Evolutionary conservation across 2,329 filamentous ascomycete species (phyloP).

Genomic region (Diatrype stigma): DNA sequence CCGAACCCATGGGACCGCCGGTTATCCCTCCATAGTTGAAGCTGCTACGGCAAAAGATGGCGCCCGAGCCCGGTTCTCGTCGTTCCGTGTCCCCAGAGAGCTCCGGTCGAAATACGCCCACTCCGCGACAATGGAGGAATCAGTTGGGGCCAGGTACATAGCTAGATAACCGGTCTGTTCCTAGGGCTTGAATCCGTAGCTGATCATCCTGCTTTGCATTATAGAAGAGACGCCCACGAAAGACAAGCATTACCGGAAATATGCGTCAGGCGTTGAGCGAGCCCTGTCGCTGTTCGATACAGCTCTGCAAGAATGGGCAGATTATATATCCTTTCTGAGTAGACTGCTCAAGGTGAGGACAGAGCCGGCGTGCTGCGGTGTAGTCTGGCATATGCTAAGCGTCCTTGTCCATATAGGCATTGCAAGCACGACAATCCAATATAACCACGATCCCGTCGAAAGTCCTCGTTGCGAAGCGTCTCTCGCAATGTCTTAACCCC

Average conservation of each 20-base stretch:
- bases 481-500: conserved; percentile 93
- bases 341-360: conserved; percentile 74
- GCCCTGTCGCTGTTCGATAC: conserved; percentile 88
- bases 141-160: conserved; percentile 70
- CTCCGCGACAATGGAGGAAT: conserved; percentile 71
- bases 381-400: conserved; percentile 21
- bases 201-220: not conserved
- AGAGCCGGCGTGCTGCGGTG: not conserved
- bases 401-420: conserved; percentile 52
- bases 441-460: conserved; percentile 76
- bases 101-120: conserved; percentile 76
- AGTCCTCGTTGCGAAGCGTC: conserved; percentile 76
- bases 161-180: conserved; percentile 5
- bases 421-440: conserved; percentile 78
- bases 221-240: conserved; percentile 53
- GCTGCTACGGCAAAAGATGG: conserved; percentile 48
- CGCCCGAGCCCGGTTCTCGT: conserved; percentile 56
- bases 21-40: conserved; percentile 20
- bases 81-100: conserved; percentile 71
- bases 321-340: conserved; percentile 96
- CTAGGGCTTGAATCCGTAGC: not conserved
- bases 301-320: conserved; percentile 94
- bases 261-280: conserved; percentile 83
- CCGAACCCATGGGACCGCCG: conserved; percentile 21
- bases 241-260: conserved; percentile 76